Evolutionary conservation across 2,329 filamentous ascomycete genomes (phyloP).

Genomic region (Alternaria sp.): DNA sequence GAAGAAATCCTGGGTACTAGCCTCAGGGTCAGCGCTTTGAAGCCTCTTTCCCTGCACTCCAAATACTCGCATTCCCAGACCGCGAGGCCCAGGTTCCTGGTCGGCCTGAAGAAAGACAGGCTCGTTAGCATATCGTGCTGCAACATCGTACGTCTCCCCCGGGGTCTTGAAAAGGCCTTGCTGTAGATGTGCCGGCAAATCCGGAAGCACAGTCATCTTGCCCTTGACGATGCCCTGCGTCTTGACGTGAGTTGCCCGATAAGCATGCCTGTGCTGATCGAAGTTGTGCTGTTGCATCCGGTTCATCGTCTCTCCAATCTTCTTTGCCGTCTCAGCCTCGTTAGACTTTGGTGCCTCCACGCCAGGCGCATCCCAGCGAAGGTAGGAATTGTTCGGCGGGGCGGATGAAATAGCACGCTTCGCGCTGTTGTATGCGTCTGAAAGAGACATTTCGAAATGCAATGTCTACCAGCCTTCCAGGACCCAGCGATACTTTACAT

Average conservation of each 20-base stretch:
- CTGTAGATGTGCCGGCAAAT: conserved; percentile 44
- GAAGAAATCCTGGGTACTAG: conserved; percentile 40
- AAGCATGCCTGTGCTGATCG: conserved; percentile 50
- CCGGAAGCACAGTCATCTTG: conserved; percentile 16
- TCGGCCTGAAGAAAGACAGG: conserved; percentile 50
- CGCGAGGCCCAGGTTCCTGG: conserved; percentile 34
- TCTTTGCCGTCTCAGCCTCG: conserved; percentile 47
- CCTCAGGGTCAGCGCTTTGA: conserved; percentile 17
- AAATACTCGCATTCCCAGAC: conserved; percentile 46
- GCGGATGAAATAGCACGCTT: conserved; percentile 29
- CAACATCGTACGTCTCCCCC: conserved; percentile 44
- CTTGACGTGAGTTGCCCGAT: conserved; percentile 48
- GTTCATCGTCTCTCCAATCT: conserved; percentile 50
- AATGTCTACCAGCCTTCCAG: not conserved
- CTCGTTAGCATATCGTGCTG: conserved; percentile 51
- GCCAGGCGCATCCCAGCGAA: conserved; percentile 44
- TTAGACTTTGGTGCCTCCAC: conserved; percentile 43
- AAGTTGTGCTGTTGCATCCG: conserved; percentile 55
- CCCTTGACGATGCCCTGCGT: conserved; percentile 37
- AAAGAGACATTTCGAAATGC: conserved; percentile 11
- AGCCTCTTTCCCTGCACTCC: conserved; percentile 44
- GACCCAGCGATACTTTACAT: conserved; percentile 1
- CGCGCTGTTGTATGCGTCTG: conserved; percentile 14
- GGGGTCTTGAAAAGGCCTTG: conserved; percentile 50
- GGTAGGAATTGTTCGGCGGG: conserved; percentile 33